Evolutionary conservation across 1,139 yeast species (phyloP), one percentile per base, ranked within the genome.

Genomic region (Saccharomyces hybrid): DNA sequence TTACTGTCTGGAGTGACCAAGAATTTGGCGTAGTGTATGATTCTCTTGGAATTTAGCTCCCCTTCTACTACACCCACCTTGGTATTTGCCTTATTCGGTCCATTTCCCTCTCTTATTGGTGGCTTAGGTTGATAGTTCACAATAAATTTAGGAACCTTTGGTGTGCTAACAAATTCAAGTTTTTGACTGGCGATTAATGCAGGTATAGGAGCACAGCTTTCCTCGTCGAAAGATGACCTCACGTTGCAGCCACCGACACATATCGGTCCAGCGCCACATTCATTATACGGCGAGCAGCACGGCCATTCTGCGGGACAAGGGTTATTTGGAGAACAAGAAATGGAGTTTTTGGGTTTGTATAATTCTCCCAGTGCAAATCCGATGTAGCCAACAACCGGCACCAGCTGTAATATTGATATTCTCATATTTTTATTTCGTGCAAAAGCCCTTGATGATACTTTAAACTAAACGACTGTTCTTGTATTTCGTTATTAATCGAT

Each of bases 241-340:
- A 87, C 82, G 69, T 87, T 88, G 71, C 96, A 88, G 14, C 95
- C 93, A 51, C 89, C 91, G 51, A 89, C 75, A 75, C 97, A 89
- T 68, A 78, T 75, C 2, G 83, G 75, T 1, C 97, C 97, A 14
- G 84, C 78, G 54, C 96, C 96, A 76, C 97, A 89, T n/a, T 73
- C 75, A 41, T 96, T 95, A 63, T 82, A 86, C 61, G 84, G 88
- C 23, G 90, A 83, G 69, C 97, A 89, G 68, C 96, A 89, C 49
- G 96, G 96, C 53, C 72, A 63, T 47, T 76, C 78, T 61, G 81
- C 79, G 0, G 96, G 96, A 72, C 96, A 89, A 11, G 71, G 66
- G n/a, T 63, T 58, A 14, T 77, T 70, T 8, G 73, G 68, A 52
- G 77, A 77, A 72, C 95, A 87, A 7, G 68, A 56, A 54, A 73